Percentiles rank a stretch among this genome's conserved stretches.
phyloP scores from a whole-genome alignment of 2,329 filamentous ascomycete genomes.

The Trichoderma cornu-damae region DNA sequence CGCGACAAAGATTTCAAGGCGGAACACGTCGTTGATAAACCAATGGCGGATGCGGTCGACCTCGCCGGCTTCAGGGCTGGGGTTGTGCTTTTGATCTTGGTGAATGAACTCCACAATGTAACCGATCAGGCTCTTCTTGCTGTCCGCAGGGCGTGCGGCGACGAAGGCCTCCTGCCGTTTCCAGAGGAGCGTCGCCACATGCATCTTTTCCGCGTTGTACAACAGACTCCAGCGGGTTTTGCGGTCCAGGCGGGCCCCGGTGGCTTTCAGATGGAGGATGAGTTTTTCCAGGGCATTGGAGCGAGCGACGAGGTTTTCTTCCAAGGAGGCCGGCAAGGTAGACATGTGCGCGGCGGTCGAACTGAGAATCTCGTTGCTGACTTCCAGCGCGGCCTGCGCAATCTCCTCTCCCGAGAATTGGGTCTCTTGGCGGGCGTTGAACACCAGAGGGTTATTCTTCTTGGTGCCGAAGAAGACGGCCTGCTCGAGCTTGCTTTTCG shows the following conservation, averaged over 20 bases:
- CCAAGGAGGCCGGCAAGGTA: conserved; percentile 67
- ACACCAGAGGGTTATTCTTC: conserved; percentile 80
- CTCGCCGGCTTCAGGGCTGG: conserved; percentile 60
- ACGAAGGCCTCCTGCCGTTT: conserved; percentile 68
- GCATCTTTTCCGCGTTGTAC: conserved; percentile 87
- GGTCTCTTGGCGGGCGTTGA: conserved; percentile 62
- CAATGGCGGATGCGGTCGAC: conserved; percentile 77
- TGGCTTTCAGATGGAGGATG: conserved; percentile 62
- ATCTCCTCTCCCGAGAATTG: conserved; percentile 66
- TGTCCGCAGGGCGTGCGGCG: conserved; percentile 51
- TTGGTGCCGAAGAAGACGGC: conserved; percentile 87
- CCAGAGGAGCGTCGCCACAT: conserved; percentile 75
- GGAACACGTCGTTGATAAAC: conserved; percentile 72
- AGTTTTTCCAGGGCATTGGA: conserved; percentile 70
- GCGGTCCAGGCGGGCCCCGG: conserved; percentile 61
- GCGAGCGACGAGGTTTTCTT: conserved; percentile 71
- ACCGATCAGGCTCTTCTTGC: conserved; percentile 65
- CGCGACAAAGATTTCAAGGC: conserved; percentile 68
- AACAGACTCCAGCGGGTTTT: conserved; percentile 72
- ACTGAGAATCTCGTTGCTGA: conserved; percentile 76
- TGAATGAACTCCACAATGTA: conserved; percentile 73
- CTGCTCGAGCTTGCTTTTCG: conserved; percentile 87
- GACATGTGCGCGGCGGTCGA: conserved; percentile 73
- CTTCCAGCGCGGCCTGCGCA: conserved; percentile 66
- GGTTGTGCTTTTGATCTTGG: conserved; percentile 67